Conservation (phyloP, 371 early-diverging fungal genomes). For the Umbelopsis sp. region DNA sequence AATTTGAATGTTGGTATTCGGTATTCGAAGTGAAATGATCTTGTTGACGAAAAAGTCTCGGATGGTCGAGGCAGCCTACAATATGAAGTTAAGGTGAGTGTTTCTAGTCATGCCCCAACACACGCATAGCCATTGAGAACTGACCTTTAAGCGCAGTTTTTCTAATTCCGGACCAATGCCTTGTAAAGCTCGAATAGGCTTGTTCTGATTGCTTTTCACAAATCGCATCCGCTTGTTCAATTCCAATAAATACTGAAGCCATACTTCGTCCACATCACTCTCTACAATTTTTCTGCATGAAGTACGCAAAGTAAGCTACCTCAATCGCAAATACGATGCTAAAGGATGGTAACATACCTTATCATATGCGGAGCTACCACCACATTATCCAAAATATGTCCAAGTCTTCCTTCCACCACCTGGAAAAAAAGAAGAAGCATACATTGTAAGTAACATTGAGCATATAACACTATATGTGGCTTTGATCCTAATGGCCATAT, state of each 20-base stretch:
- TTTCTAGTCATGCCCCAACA: neutral
- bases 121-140: constrained; percentile 22
- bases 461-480: neutral
- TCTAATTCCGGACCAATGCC: constrained; percentile 92
- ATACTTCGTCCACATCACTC: constrained; percentile 87
- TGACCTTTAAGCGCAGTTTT: constrained; percentile 68
- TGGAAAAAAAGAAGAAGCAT: constrained; percentile 18
- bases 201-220: constrained; percentile 64
- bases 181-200: constrained; percentile 71
- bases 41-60: constrained; percentile 85
- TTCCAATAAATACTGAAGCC: constrained; percentile 76
- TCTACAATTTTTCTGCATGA: constrained; percentile 76
- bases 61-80: constrained; percentile 74
- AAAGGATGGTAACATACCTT: constrained; percentile 37
- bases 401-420: constrained; percentile 71
- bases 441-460: neutral
- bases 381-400: constrained; percentile 77
- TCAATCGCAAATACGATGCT: neutral
- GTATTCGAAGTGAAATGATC: constrained; percentile 81
- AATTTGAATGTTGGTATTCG: constrained; percentile 90
- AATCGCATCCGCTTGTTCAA: constrained; percentile 86
- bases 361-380: constrained; percentile 82
- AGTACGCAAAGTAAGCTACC: constrained; percentile 2
- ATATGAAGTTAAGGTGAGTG: neutral
- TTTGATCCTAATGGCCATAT: neutral